Conservation (phyloP, 257 asterid species). For the Solanum chaucha region DNA sequence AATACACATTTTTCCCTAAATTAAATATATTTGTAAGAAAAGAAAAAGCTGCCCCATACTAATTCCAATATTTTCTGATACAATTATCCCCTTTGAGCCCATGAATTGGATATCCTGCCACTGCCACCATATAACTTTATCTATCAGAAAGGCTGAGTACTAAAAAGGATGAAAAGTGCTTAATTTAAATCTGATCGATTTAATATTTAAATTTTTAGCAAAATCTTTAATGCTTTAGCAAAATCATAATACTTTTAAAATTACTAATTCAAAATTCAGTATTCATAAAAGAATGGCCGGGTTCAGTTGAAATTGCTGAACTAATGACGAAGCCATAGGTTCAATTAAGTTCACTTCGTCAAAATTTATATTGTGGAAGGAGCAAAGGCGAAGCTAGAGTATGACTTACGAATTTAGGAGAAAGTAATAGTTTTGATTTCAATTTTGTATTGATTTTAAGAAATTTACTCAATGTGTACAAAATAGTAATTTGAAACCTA, state of each 20-base stretch:
- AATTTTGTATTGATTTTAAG: background rate
- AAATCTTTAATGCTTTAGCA: too few relatives aligned
- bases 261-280: too few relatives aligned
- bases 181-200: background rate
- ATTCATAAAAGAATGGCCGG: too few relatives aligned
- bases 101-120: background rate
- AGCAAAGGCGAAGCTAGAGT: too few relatives aligned
- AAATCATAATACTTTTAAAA: too few relatives aligned
- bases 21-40: background rate
- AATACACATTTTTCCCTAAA: too few relatives aligned
- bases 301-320: too few relatives aligned
- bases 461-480: too few relatives aligned
- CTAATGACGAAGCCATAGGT: too few relatives aligned
- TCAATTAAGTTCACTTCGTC: background rate
- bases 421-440: too few relatives aligned
- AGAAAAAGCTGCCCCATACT: background rate
- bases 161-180: too few relatives aligned
- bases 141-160: background rate
- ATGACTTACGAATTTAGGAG: too few relatives aligned
- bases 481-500: background rate
- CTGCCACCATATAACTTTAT: background rate
- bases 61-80: background rate
- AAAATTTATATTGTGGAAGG: background rate
- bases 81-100: background rate
- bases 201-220: background rate